Evolutionary conservation across 75 land plant species (phyloP).

Genomic region (Selaginella tamariscina): DNA sequence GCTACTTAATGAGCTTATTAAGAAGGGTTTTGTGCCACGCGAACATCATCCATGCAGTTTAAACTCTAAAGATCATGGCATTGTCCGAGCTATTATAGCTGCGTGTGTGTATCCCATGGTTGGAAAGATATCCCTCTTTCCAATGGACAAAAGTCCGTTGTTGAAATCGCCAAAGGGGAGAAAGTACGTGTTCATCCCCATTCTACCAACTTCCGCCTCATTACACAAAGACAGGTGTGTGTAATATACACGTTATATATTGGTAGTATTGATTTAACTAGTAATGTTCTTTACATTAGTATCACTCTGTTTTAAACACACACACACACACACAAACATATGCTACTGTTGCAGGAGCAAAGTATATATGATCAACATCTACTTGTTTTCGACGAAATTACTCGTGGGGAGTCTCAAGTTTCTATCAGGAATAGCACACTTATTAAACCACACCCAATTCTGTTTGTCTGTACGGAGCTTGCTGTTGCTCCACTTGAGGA

Average conservation of each 20-base stretch:
- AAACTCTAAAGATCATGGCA: slow-evolving; percentile 77
- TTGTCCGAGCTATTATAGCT: slow-evolving; percentile 69
- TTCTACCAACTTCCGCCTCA: slow-evolving; percentile 43
- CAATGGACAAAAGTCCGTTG: slow-evolving; percentile 32
- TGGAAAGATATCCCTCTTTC: slow-evolving; percentile 43
- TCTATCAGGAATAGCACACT: slow-evolving; percentile 58
- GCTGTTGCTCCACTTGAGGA: slow-evolving; percentile 57
- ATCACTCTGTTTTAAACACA: too few relatives aligned
- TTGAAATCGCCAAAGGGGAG: slow-evolving; percentile 60
- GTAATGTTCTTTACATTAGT: too few relatives aligned
- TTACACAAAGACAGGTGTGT: too few relatives aligned
- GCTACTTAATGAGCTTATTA: slow-evolving; percentile 51
- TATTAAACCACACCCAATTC: slow-evolving; percentile 62
- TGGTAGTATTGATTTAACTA: too few relatives aligned
- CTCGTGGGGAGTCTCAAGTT: slow-evolving; percentile 68
- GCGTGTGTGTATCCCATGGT: slow-evolving; percentile 91
- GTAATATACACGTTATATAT: too few relatives aligned
- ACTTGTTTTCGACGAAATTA: slow-evolving; percentile 76
- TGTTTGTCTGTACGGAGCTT: slow-evolving; percentile 73
- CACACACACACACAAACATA: too few relatives aligned
- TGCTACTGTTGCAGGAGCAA: slow-evolving; percentile 6
- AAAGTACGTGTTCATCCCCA: slow-evolving; percentile 76
- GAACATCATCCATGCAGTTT: slow-evolving; percentile 51
- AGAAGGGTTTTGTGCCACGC: slow-evolving; percentile 54
- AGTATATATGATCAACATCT: slow-evolving; percentile 26